Base-by-base conservation (phyloP, 2,329 filamentous ascomycete genomes). In the Cladosporium sp. region DNA sequence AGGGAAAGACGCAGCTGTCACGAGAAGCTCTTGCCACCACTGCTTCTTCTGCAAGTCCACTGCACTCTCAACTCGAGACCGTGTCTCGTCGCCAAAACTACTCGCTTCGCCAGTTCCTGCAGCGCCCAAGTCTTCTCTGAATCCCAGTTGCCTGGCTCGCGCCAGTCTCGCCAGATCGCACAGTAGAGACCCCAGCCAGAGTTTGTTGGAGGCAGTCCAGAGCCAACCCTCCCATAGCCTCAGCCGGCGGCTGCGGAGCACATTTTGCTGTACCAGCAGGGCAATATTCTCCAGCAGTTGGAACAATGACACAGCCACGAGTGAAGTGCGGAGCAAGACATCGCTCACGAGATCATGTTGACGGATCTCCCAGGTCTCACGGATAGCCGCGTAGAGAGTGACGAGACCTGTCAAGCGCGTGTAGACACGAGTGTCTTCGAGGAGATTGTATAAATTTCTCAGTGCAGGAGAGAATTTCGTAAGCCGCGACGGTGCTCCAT, bases 221-320 rank as follows among this genome's bases (percentile, higher is more conserved):
- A 89, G 88, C 70, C 80, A 82, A 28, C 77, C 83, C 75, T 91
- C 85, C 57, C 84, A 84, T 30, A 64, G 71, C 39, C 57, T 60
- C 58, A 70, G 73, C 18, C 59, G 43, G 58, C 76, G 74, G 0
- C 79, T 77, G 8, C 67, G 70, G 34, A 97, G 75, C 4, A 96
- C 85, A 25, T 89, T 89, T 76, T 93, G 92, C 67, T 83, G 82
- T 3, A 88, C 84, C 46, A 98, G 84, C 80, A 90, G 96, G 18
- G 90, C 91, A 43, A 85, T 84, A 79, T 97, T 97, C 82, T 99
- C 95, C 48, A 94, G 83, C 1, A 86, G 79, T 79, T 97, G 93
- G 81, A 91, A 96, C 11, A 81, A 75, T 8, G 90, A 78, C 76
- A 91, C 90, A 16, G 87, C 83, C 13, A 83, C 69, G n/a, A 97